A percentile compares a stretch with the other conserved stretches of the same genome.
phyloP scores from a whole-genome alignment of 768 basidiomycete genomes.

The Xerocomellus chrysenteron region DNA sequence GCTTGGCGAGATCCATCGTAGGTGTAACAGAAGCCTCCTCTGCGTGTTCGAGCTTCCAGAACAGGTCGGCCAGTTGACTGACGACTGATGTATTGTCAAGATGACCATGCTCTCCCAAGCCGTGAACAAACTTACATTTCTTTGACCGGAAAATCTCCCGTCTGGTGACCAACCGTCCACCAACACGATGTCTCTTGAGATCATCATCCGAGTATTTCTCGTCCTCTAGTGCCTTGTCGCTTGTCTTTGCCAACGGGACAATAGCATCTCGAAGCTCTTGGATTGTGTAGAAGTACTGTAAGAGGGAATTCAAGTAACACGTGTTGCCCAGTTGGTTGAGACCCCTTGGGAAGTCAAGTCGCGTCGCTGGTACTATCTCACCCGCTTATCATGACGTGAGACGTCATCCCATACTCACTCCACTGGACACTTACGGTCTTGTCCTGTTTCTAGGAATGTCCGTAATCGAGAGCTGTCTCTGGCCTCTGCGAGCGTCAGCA shows the following conservation, averaged over 20 bases:
- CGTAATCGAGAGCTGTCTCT: conserved; percentile 71
- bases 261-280: conserved; percentile 82
- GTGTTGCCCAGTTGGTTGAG: conserved; percentile 89
- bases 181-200: conserved; percentile 80
- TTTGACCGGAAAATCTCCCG: conserved; percentile 81
- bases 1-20: conserved; percentile 82
- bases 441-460: conserved; percentile 61
- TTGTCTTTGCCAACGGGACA: conserved; percentile 52
- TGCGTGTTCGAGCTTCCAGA: conserved; percentile 70
- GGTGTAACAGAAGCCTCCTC: conserved; percentile 74
- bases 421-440: conserved; percentile 63
- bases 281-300: conserved; percentile 94
- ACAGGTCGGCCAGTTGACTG: conserved; percentile 73
- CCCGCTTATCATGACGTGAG: conserved; percentile 49
- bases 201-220: conserved; percentile 80
- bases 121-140: conserved; percentile 58
- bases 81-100: conserved; percentile 55
- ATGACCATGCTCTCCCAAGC: conserved; percentile 5
- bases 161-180: conserved; percentile 78
- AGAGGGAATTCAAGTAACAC: conserved; percentile 78
- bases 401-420: background rate
- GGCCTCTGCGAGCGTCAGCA: conserved; percentile 71
- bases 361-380: conserved; percentile 50
- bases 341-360: conserved; percentile 76
- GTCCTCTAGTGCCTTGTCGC: conserved; percentile 56